Evolutionary conservation across 768 basidiomycete genomes (phyloP), one percentile per base, ranked within the genome.

Genomic region (Leccinum arenicola): DNA sequence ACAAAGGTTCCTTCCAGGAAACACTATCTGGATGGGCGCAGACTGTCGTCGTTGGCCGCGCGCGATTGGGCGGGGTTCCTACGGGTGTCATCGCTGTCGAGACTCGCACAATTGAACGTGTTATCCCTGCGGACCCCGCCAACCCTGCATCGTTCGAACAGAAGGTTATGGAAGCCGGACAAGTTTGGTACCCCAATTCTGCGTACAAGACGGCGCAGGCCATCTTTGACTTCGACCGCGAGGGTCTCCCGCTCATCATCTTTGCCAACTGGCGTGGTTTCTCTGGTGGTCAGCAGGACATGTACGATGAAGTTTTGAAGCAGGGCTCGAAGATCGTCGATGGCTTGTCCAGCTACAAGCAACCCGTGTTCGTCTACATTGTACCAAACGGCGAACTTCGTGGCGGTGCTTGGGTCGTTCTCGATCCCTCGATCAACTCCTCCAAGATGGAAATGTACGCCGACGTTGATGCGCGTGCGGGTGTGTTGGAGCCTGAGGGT

Each of bases 191-290:
- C 74, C 97, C 97, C 36, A 98, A 99, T 75, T 96, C 94, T 6
- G 95, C 97, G 6, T 95, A 97, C 81, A 99, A 99, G 83, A 99
- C 97, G 8, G 97, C 95, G 8, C 97, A 98, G 69, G 96, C 97
- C 15, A 98, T 98, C 79, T 95, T 95, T 75, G 97, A 99, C 77
- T 93, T 98, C 80, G 91, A 96, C 76, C 89, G 97, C 47, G 97
- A 99, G 76, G 93, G 92, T 23, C 80, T 99, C 14, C 97, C 97
- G 4, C 81, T 99, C 60, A 95, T 98, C 74, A 95, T 99, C 74
- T 98, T 99, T 70, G 97, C 97, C 56, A 99, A 99, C 80, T 98
- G 97, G 95, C 91, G 97, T 79, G 97, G 97, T 25, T 99, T 99
- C 87, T 99, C 97, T 21, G 97, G 97, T 62, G 97, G 97, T 63